Evolutionary conservation across 306 rosid species (phyloP).

Genomic region (Styphnolobium japonicum): DNA sequence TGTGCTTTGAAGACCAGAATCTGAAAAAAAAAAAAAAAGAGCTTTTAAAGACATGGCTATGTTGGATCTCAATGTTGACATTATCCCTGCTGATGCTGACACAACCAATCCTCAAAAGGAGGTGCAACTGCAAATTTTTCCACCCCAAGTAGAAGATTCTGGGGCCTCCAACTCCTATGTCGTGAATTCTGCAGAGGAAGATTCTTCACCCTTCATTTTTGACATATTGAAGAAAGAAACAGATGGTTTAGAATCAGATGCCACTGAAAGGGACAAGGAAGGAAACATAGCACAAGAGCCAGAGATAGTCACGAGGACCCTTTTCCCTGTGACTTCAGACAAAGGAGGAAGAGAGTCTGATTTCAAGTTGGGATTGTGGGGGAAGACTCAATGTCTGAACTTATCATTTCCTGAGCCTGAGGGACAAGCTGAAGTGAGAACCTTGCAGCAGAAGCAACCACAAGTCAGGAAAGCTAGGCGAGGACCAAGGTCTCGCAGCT

Average conservation of each 20-base stretch:
- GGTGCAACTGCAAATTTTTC: not conserved
- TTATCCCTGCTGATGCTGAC: not conserved
- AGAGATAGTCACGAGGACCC: slow-evolving; percentile 18
- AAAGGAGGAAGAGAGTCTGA: slow-evolving; percentile 19
- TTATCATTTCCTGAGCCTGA: slow-evolving; percentile 25
- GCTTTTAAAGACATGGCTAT: slow-evolving; percentile 24
- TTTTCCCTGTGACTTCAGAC: slow-evolving; percentile 44
- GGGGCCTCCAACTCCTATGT: slow-evolving; percentile 46
- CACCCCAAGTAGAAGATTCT: slow-evolving; percentile 42
- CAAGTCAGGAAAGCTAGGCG: slow-evolving; percentile 58
- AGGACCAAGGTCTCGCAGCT: slow-evolving; percentile 85
- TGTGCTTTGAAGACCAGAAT: not conserved
- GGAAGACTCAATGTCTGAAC: slow-evolving; percentile 36
- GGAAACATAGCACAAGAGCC: not conserved
- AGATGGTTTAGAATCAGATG: not conserved
- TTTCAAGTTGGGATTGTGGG: slow-evolving; percentile 23
- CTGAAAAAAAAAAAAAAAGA: not conserved
- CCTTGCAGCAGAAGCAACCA: slow-evolving; percentile 31
- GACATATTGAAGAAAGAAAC: slow-evolving; percentile 40
- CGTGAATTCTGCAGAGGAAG: slow-evolving; percentile 37
- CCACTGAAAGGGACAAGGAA: not conserved
- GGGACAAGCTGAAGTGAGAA: slow-evolving; percentile 16
- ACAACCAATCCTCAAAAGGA: slow-evolving; percentile 28
- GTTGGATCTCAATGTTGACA: slow-evolving; percentile 65
- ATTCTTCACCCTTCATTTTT: slow-evolving; percentile 36